Percentiles rank a stretch among this genome's conserved stretches.
phyloP scores from a whole-genome alignment of 352 stramenopile species.

The Paralagenidium karlingii region DNA sequence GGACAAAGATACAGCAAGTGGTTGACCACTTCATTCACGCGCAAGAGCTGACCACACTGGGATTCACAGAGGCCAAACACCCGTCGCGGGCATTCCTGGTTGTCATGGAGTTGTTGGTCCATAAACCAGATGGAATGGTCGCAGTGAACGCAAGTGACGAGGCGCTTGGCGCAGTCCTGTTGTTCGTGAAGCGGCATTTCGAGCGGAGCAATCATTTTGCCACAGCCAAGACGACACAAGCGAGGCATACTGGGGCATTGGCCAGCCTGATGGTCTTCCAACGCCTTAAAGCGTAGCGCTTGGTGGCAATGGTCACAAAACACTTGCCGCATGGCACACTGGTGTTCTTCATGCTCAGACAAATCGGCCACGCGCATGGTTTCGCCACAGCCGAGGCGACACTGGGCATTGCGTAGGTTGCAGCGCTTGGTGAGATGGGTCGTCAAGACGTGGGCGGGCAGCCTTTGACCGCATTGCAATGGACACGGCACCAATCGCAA shows the following conservation, averaged over 20 bases:
- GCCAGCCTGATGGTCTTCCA: constrained; percentile 20
- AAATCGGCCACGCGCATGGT: constrained; percentile 31
- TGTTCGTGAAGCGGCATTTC: constrained; percentile 21
- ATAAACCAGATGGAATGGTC: constrained; percentile 22
- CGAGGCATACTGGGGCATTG: constrained; percentile 23
- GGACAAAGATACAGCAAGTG: constrained; percentile 43
- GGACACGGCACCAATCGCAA: constrained; percentile 45
- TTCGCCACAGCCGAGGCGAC: constrained; percentile 39
- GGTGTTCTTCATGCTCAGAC: constrained; percentile 29
- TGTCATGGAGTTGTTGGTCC: constrained; percentile 23
- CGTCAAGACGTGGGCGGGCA: constrained; percentile 18
- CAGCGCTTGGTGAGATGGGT: constrained; percentile 41
- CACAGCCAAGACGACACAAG: constrained; percentile 38
- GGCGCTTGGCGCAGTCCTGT: constrained; percentile 34
- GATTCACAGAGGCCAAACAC: constrained; percentile 28
- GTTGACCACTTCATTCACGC: constrained; percentile 34
- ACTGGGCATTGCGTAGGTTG: constrained; percentile 39
- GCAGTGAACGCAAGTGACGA: constrained; percentile 44
- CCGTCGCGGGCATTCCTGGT: constrained; percentile 36
- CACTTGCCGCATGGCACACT: constrained; percentile 24
- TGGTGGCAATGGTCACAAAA: constrained; percentile 45
- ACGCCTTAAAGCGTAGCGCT: constrained; percentile 8
- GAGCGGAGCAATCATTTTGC: constrained; percentile 8
- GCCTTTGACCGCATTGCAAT: constrained; percentile 42
- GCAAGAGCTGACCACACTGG: constrained; percentile 24